Percentiles rank a stretch among this genome's conserved stretches.
Conservation (phyloP, 495 filamentous ascomycete species). For the Penicillium macrosclerotiorum region DNA sequence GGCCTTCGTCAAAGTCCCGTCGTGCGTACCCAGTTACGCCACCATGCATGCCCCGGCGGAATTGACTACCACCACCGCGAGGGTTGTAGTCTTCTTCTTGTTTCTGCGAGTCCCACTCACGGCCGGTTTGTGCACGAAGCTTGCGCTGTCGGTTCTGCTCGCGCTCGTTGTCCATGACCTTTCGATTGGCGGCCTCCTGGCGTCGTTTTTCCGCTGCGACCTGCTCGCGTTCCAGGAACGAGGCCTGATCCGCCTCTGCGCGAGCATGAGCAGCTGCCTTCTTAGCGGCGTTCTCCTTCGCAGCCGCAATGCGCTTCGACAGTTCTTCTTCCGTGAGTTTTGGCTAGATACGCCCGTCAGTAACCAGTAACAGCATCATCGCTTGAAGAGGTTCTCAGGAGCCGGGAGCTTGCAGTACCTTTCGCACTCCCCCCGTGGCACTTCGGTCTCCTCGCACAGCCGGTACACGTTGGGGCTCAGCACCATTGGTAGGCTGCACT, state of each 20-base stretch:
- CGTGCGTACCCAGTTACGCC: constrained; percentile 48
- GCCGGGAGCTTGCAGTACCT: constrained; percentile 27
- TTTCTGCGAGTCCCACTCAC: constrained; percentile 79
- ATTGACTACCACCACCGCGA: constrained; percentile 43
- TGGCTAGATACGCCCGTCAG: constrained; percentile 36
- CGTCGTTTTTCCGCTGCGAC: constrained; percentile 52
- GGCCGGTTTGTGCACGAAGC: constrained; percentile 58
- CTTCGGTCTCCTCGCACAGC: constrained; percentile 68
- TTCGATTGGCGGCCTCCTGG: constrained; percentile 54
- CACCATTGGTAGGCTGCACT: constrained; percentile 7
- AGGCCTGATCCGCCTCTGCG: constrained; percentile 66
- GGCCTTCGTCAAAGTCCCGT: constrained; percentile 30
- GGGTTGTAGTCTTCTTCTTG: constrained; percentile 58
- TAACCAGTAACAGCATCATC: neutral
- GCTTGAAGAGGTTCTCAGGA: neutral
- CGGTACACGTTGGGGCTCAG: constrained; percentile 37
- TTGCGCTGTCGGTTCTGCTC: constrained; percentile 72
- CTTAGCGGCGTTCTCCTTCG: constrained; percentile 56
- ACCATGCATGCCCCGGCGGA: constrained; percentile 59
- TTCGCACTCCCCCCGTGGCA: constrained; percentile 62
- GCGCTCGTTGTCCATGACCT: constrained; percentile 65
- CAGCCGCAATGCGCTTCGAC: constrained; percentile 55
- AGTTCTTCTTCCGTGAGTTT: constrained; percentile 72
- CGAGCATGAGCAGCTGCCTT: constrained; percentile 60
- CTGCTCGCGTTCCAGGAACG: constrained; percentile 64